Base-by-base conservation (phyloP, 1,139 yeast genomes). In the Nematodospora anomalae region DNA sequence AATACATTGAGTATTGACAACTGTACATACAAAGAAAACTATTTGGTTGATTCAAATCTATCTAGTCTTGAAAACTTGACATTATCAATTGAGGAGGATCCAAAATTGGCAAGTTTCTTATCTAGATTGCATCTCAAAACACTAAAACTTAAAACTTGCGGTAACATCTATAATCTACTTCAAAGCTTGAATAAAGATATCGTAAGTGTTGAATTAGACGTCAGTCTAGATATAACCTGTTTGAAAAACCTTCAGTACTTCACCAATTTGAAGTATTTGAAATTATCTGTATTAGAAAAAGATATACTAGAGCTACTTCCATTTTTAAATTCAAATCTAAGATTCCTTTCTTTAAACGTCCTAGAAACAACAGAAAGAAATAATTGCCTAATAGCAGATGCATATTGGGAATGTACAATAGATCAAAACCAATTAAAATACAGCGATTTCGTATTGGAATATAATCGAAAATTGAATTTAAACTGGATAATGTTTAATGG, bases 251-350 rank as follows among this genome's bases (percentile, higher is more conserved):
- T 42, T 13, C 21, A 21, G 6, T n/a, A 31, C 7, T 45, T 45
- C 28, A 22, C 37, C 18, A 29, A 44, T 12, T 42, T 51, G 21
- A 32, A 40, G n/a, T 44, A 40, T 37, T 38, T 52, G n/a, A 30
- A 40, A 13, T 11, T 46, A 9, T 37, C 46, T 14, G 21, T 40
- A 12, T 26, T 37, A 1, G 43, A 43, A 30, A 40, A 38, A 26
- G 46, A 38, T 24, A 33, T 42, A 3, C 25, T 37, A 14, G 36
- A 43, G 16, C 22, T 41, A 11, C 20, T 38, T 13, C 34, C 37
- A 20, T 35, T 25, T 18, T 37, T 36, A 22, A 26, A 20, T 14
- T 33, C 14, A n/a, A 24, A 30, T 23, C n/a, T 39, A 5, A 24
- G 26, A 28, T 39, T 42, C 21, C 18, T 42, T 14, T 26, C 37